These are phyloP conservation scores for Alternaria sp. DNA, from an alignment of 2,329 filamentous ascomycete genomes.

Conservation along the genomic window DNA sequence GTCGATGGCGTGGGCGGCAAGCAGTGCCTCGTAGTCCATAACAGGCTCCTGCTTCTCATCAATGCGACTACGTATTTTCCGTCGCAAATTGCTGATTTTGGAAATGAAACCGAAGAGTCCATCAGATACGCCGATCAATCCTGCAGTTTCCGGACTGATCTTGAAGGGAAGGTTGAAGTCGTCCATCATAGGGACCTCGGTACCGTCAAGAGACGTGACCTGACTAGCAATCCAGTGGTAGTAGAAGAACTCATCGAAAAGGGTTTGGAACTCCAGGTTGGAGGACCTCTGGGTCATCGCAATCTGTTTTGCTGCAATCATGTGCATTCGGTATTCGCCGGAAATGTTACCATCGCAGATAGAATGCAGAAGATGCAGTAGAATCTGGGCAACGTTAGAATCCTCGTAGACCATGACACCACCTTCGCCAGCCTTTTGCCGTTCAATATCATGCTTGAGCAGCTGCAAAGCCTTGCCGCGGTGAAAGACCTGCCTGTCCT, in stretches of 20 bases:
- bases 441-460: conserved; percentile 56
- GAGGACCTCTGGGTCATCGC: conserved; percentile 66
- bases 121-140: conserved; percentile 81
- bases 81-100: conserved; percentile 78
- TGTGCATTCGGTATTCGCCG: conserved; percentile 81
- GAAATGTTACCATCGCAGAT: conserved; percentile 67
- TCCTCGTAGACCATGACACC: conserved; percentile 57
- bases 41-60: conserved; percentile 68
- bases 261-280: conserved; percentile 75
- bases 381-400: conserved; percentile 68
- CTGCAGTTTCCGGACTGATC: conserved; percentile 63
- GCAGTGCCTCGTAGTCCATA: conserved; percentile 76
- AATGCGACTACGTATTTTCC: conserved; percentile 75
- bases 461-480: conserved; percentile 58
- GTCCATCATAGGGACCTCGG: conserved; percentile 61
- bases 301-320: conserved; percentile 76
- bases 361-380: conserved; percentile 67
- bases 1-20: conserved; percentile 78
- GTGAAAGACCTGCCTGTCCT: conserved; percentile 59
- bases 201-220: conserved; percentile 64
- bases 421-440: conserved; percentile 50
- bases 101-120: conserved; percentile 81
- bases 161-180: conserved; percentile 65
- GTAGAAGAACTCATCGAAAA: conserved; percentile 79
- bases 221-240: conserved; percentile 74